A percentile compares a stretch with the other conserved stretches of the same genome.
Evolutionary conservation across 495 filamentous ascomycete species (phyloP).

Genomic region (Annulohypoxylon bovei): DNA sequence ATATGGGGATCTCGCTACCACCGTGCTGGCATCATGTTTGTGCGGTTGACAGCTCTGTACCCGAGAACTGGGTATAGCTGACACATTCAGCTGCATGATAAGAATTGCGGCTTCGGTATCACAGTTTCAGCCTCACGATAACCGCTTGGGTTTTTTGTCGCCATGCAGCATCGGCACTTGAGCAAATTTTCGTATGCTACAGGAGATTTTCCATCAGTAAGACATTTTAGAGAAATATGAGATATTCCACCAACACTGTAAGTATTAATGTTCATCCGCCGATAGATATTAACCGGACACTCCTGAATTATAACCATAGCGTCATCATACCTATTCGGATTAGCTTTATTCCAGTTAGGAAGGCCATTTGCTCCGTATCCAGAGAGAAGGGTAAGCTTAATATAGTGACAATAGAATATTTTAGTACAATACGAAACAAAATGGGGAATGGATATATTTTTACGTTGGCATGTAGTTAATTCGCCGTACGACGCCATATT

Average conservation of each 20-base stretch:
- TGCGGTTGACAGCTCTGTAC: conserved; percentile 29
- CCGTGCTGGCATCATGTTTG: conserved; percentile 11
- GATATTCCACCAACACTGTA: background rate
- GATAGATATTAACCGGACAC: conserved; percentile 2
- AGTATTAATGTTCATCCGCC: conserved; percentile 2
- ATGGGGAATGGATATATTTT: background rate
- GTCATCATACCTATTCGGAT: background rate
- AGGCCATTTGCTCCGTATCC: background rate
- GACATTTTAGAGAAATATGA: background rate
- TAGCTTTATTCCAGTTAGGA: background rate
- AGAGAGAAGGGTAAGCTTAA: too few relatives aligned
- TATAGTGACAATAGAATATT: background rate
- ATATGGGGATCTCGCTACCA: conserved; percentile 34
- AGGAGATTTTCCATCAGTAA: background rate
- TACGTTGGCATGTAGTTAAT: too few relatives aligned
- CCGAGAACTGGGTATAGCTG: conserved; percentile 12
- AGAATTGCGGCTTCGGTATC: background rate
- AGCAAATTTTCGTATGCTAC: background rate
- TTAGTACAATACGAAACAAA: background rate
- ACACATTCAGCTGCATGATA: conserved; percentile 24
- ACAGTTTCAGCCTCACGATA: conserved; percentile 28
- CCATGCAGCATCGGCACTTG: background rate
- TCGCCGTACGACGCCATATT: conserved; percentile 7
- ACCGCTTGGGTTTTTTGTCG: background rate
- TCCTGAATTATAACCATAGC: background rate